phyloP scores from a whole-genome alignment of 106 monocot species.

The Platanthera zijinensis region DNA sequence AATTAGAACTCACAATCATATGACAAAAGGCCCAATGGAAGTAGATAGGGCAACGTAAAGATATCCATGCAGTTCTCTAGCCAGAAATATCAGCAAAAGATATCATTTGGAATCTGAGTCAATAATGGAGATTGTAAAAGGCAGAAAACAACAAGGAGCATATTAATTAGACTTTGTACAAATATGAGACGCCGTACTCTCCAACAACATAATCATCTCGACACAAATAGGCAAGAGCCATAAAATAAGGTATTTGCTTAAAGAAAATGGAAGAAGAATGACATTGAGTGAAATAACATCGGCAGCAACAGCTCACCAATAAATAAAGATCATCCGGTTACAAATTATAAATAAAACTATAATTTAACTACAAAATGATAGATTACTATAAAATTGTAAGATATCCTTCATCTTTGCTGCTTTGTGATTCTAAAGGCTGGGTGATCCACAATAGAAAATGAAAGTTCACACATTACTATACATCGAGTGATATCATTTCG shows the following conservation, averaged over 20 bases:
- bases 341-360: neutral
- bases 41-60: conserved; percentile 71
- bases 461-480: too few relatives aligned
- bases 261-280: conserved; percentile 84
- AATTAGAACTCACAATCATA: conserved; percentile 68
- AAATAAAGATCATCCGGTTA: neutral
- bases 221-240: conserved; percentile 96
- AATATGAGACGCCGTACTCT: conserved; percentile 43
- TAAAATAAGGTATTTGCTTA: conserved; percentile 98
- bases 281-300: conserved; percentile 69
- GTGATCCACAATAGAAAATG: too few relatives aligned
- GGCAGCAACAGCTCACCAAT: conserved; percentile 82
- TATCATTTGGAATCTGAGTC: conserved; percentile 74
- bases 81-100: conserved; percentile 87
- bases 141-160: neutral
- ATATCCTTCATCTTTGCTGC: too few relatives aligned
- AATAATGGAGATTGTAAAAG: neutral
- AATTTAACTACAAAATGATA: neutral
- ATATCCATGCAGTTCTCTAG: conserved; percentile 73
- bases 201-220: conserved; percentile 89
- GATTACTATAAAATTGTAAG: too few relatives aligned
- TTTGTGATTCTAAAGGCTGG: too few relatives aligned
- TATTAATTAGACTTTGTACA: neutral
- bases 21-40: conserved; percentile 79
- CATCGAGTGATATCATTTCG: too few relatives aligned